Evolutionary conservation across 129 eudicot genomes (phyloP).

Genomic region (Flaveria ramosissima): DNA sequence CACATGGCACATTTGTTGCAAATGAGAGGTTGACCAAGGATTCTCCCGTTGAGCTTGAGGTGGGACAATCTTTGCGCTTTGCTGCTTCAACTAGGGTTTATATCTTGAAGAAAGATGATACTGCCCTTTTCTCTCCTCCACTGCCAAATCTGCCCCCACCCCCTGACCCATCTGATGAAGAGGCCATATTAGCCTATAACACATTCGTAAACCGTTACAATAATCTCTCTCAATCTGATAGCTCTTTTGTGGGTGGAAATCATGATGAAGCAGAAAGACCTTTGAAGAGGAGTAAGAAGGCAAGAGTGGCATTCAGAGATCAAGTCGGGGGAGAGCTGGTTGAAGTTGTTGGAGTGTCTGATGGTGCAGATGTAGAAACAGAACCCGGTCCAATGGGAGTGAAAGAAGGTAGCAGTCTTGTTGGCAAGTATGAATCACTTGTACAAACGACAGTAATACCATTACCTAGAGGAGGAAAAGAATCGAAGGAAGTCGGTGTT

Average conservation of each 20-base stretch:
- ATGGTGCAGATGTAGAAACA: conserved; percentile 96
- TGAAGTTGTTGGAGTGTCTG: conserved; percentile 92
- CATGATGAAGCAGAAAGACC: conserved; percentile 47
- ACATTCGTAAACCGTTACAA: conserved; percentile 78
- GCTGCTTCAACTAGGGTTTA: conserved; percentile 96
- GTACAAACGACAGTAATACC: conserved; percentile 86
- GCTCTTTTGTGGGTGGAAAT: too few relatives aligned
- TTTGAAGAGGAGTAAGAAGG: conserved; percentile 66
- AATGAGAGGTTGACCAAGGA: conserved; percentile 88
- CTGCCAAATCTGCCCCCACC: conserved; percentile 67
- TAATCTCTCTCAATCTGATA: conserved; percentile 37
- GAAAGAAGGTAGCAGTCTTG: conserved; percentile 99
- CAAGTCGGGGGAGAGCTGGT: conserved; percentile 95
- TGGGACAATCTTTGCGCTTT: conserved; percentile 91
- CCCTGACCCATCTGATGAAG: conserved; percentile 92
- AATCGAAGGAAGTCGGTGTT: conserved; percentile 35
- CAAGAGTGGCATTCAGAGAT: conserved; percentile 78
- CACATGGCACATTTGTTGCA: conserved; percentile 99
- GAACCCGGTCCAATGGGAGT: conserved; percentile 97
- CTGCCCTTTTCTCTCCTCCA: conserved; percentile 88
- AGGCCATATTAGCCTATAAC: conserved; percentile 89
- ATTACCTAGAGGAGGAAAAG: conserved; percentile 56
- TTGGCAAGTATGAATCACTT: conserved; percentile 95
- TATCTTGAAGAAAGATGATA: conserved; percentile 69
- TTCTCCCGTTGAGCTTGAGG: conserved; percentile 92